Percentiles rank a stretch among this genome's conserved stretches.
These are phyloP conservation scores for Lathyrus aphaca DNA, from an alignment of 306 rosid species.

Conservation along the genomic window DNA sequence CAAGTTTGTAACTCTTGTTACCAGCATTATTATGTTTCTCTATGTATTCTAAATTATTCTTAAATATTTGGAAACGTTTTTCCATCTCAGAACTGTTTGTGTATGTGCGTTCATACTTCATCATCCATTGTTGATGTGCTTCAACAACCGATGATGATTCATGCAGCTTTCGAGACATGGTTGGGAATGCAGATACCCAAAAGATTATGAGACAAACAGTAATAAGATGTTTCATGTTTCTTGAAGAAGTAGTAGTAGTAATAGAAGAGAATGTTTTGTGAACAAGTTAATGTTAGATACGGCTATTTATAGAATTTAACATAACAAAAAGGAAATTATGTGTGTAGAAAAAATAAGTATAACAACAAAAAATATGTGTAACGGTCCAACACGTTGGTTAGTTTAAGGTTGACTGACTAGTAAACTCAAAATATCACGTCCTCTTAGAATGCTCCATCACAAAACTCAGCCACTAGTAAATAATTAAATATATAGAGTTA, in stretches of 20 bases:
- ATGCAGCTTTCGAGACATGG: conserved; percentile 31
- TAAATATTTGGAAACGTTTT: conserved; percentile 42
- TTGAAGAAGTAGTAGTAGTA: background rate
- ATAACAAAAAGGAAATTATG: no score
- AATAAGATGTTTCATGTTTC: background rate
- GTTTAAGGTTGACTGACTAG: no score
- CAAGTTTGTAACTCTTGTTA: conserved; percentile 44
- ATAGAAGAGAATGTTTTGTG: background rate
- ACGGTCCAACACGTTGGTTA: no score
- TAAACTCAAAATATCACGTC: no score
- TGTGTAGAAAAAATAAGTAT: no score
- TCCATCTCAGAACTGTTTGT: conserved; percentile 33
- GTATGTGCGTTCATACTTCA: conserved; percentile 12
- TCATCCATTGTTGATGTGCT: conserved; percentile 44
- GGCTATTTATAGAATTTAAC: background rate
- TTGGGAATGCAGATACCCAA: conserved; percentile 28
- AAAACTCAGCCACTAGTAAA: no score
- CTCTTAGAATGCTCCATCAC: no score
- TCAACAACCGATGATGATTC: conserved; percentile 33
- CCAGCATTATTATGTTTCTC: conserved; percentile 42
- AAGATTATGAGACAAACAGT: background rate
- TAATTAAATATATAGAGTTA: no score
- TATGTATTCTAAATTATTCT: conserved; percentile 38
- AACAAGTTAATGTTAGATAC: background rate
- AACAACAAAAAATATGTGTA: no score